Base-by-base conservation (phyloP, 2,329 filamentous ascomycete genomes). In the Aspergillus ustus region DNA sequence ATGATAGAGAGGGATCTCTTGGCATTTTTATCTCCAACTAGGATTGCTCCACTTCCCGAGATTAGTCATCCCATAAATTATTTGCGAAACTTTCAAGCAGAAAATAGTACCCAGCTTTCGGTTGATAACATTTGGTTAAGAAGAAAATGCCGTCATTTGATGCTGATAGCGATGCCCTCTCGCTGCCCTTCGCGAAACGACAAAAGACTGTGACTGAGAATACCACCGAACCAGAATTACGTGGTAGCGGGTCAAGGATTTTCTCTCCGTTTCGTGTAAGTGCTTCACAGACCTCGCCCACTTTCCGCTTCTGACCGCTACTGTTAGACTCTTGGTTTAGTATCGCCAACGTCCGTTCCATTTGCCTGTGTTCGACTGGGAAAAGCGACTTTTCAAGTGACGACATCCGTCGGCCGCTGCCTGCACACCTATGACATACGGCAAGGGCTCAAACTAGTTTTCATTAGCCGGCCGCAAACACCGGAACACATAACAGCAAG, bases 341-440 rank as follows among this genome's bases (percentile, higher is more conserved):
- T 99, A 2, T 97, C 95, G 5, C 92, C 95, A 0, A 97, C 94
- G 2, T 80, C 84, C 52, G 92, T 97, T 0, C 94, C 95, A 0
- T 98, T 99, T 73, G 93, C 94, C 2, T 90, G 91, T 6, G 85
- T 96, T 34, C 91, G 94, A 0, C 83, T 97, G 17, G 95, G 95
- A 61, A 97, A 96, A 79, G 94, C 92, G 0, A 96, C 93, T 3
- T 99, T 97, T 74, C 95, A 99, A 76, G 92, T 99, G 77, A 98
- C 95, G 37, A 99, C 95, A 31, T 98, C 92, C 0, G 91, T 96
- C 64, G 95, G 94, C 65, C 87, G 89, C 71, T 92, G 90, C 62
- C 85, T 99, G 51, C 95, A 99, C 78, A 99, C 95, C 0, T 99
- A 99, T 81, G 95, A 99, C 75, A 81, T 99, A 64, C 92, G 91